Percentiles rank a stretch among this genome's conserved stretches.
Conservation (phyloP, 768 basidiomycete genomes). For the Calvatia gigantea region DNA sequence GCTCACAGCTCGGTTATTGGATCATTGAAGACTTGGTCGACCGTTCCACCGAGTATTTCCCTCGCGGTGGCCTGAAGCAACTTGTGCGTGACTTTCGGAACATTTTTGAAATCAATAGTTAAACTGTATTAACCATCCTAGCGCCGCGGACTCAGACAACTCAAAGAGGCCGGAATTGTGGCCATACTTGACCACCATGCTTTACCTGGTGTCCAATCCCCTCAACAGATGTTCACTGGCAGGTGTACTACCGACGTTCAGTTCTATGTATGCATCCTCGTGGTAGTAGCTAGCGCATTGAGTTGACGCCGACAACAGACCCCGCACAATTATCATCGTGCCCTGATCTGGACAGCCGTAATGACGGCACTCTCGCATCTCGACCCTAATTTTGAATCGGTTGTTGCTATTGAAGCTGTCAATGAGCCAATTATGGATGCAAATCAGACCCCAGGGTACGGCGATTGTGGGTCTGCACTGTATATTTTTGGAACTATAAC, state of each 20-base stretch:
- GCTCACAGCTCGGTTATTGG: conserved; percentile 73
- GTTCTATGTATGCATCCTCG: conserved; percentile 55
- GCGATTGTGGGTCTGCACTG: conserved; percentile 48
- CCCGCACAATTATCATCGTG: conserved; percentile 68
- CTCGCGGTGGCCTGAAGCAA: conserved; percentile 63
- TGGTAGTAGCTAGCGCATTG: neutral
- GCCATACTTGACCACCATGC: conserved; percentile 69
- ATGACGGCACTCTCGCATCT: conserved; percentile 73
- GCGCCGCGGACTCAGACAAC: conserved; percentile 60
- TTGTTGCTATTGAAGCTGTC: conserved; percentile 70
- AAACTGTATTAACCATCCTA: conserved; percentile 27
- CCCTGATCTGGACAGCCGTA: conserved; percentile 77
- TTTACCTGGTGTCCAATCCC: conserved; percentile 63
- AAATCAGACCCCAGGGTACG: conserved; percentile 60
- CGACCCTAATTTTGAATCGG: conserved; percentile 60
- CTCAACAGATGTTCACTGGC: conserved; percentile 67
- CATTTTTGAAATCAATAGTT: too few species aligned
- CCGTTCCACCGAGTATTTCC: conserved; percentile 56
- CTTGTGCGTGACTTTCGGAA: conserved; percentile 41
- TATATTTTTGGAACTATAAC: neutral
- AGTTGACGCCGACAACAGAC: conserved; percentile 41
- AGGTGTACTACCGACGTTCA: conserved; percentile 62
- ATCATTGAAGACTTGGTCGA: conserved; percentile 72
- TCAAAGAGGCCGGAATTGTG: conserved; percentile 59
- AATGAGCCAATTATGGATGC: conserved; percentile 82